Evolutionary conservation across 768 basidiomycete genomes (phyloP).

Genomic region (Psilocybe cyanescens): DNA sequence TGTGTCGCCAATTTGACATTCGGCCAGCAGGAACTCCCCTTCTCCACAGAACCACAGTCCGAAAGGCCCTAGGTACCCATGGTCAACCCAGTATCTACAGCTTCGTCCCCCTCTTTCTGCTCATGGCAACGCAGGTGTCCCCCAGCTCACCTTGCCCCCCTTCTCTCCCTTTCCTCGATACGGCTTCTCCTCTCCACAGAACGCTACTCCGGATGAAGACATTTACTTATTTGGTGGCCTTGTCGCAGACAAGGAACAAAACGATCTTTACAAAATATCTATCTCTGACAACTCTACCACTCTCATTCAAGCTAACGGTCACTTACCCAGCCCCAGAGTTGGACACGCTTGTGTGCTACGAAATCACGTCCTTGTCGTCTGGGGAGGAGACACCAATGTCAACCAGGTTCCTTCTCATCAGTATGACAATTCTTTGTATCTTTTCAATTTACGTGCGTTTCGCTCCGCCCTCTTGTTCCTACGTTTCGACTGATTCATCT

Average conservation of each 20-base stretch:
- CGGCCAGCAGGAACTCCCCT: background rate
- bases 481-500: slow-evolving; percentile 51
- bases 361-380: slow-evolving; percentile 90
- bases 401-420: slow-evolving; percentile 61
- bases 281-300: background rate
- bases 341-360: slow-evolving; percentile 93
- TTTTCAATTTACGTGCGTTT: slow-evolving; percentile 66
- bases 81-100: slow-evolving; percentile 1
- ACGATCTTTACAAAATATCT: slow-evolving; percentile 5
- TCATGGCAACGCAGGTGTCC: slow-evolving; percentile 60
- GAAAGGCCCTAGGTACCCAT: background rate
- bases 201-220: slow-evolving; percentile 46
- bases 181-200: slow-evolving; percentile 83
- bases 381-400: slow-evolving; percentile 97
- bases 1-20: no score
- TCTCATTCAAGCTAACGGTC: slow-evolving; percentile 72
- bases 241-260: slow-evolving; percentile 3
- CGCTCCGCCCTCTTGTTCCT: background rate
- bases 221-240: slow-evolving; percentile 5
- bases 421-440: slow-evolving; percentile 89
- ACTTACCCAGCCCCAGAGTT: slow-evolving; percentile 84
- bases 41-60: background rate
- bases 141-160: slow-evolving; percentile 62
- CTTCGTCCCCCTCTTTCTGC: slow-evolving; percentile 41
- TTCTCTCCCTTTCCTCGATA: slow-evolving; percentile 92